These are phyloP conservation scores for Aspergillus persii DNA, from an alignment of 2,329 filamentous ascomycete genomes.

Conservation along the genomic window DNA sequence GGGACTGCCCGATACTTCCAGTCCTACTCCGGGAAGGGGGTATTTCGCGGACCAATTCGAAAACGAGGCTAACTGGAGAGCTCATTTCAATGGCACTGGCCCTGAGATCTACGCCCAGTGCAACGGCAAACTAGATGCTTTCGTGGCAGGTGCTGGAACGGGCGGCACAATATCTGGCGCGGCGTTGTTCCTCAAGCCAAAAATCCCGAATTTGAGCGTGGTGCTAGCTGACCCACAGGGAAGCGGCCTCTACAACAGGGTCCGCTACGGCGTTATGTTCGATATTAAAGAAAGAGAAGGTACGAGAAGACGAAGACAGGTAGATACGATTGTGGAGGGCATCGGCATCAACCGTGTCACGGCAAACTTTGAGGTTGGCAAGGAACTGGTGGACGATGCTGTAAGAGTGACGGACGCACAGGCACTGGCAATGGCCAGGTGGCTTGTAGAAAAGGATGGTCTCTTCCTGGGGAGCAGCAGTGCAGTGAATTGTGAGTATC, in stretches of 20 bases:
- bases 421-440: conserved; percentile 89
- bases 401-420: conserved; percentile 85
- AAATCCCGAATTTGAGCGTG: conserved; percentile 62
- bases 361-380: conserved; percentile 82
- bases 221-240: conserved; percentile 93
- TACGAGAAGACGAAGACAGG: conserved; percentile 81
- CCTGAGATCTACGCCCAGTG: conserved; percentile 86
- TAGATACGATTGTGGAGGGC: conserved; percentile 94
- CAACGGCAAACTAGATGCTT: conserved; percentile 72
- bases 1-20: conserved; percentile 19
- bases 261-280: conserved; percentile 96
- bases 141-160: conserved; percentile 90
- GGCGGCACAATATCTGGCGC: conserved; percentile 91
- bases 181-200: conserved; percentile 75
- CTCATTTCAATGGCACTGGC: conserved; percentile 78
- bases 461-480: conserved; percentile 93
- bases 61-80: conserved; percentile 80
- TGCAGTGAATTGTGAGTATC: conserved; percentile 78
- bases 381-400: conserved; percentile 85
- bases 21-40: conserved; percentile 63
- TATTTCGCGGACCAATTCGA: conserved; percentile 98
- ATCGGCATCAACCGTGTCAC: conserved; percentile 96
- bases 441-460: conserved; percentile 92
- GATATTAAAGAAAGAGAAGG: conserved; percentile 84
- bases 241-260: conserved; percentile 86